Evolutionary conservation across 1,284 basidiomycete genomes (phyloP).

Genomic region (Tilletia horrida): DNA sequence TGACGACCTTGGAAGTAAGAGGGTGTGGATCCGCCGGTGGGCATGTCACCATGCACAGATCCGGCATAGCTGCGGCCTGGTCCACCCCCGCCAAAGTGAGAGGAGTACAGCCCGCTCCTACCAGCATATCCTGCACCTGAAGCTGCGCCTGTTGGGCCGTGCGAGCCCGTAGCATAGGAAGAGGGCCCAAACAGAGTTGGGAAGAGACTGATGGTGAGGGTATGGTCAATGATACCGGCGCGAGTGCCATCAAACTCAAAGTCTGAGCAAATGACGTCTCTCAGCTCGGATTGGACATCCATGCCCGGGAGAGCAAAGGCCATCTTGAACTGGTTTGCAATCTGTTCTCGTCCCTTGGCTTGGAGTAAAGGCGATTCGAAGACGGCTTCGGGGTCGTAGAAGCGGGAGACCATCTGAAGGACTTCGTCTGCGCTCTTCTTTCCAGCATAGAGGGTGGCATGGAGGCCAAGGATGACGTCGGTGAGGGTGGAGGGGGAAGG

Average conservation of each 20-base stretch:
- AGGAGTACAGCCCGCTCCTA: constrained; percentile 1
- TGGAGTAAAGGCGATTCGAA: constrained; percentile 52
- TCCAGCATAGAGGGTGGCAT: constrained; percentile 51
- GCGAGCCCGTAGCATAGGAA: neutral
- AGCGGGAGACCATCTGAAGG: constrained; percentile 46
- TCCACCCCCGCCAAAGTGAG: neutral
- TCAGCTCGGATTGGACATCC: constrained; percentile 51
- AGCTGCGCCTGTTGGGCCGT: neutral
- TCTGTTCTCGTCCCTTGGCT: constrained; percentile 47
- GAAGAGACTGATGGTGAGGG: constrained; percentile 49
- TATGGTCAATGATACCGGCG: constrained; percentile 55
- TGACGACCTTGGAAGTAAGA: constrained; percentile 14
- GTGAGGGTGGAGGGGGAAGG: constrained; percentile 54
- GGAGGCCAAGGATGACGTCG: constrained; percentile 51
- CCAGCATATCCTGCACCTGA: constrained; percentile 15
- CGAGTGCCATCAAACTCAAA: constrained; percentile 54
- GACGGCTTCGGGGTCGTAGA: constrained; percentile 50
- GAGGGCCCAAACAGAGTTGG: constrained; percentile 44
- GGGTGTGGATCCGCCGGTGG: neutral
- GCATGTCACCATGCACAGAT: neutral
- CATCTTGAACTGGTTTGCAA: constrained; percentile 54
- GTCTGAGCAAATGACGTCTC: constrained; percentile 54
- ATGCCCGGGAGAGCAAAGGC: constrained; percentile 52
- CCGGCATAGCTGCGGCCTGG: neutral
- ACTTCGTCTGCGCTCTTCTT: constrained; percentile 51